Base-by-base conservation (phyloP, 2,329 filamentous ascomycete species). In the Fusarium vanettenii region DNA sequence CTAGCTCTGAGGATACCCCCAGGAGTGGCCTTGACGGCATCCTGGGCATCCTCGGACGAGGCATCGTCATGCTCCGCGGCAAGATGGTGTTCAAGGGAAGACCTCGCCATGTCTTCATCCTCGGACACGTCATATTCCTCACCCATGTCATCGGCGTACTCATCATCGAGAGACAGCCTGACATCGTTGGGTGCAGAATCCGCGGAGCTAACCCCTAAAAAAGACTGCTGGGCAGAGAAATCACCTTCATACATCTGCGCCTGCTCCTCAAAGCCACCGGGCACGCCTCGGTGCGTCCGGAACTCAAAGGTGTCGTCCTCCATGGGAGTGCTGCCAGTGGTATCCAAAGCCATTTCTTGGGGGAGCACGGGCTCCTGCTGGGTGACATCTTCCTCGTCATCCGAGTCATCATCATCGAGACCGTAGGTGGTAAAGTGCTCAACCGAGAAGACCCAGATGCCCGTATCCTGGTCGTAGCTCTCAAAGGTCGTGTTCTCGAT, bases 371-470 rank as follows among this genome's bases (percentile, higher is more conserved):
- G 22, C 27, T 64, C 69, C 7, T 56, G 65, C 56, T 73, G 61
- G 4, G 68, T 43, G 33, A 70, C 39, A n/a, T 79, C 71, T 39
- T 73, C 72, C 77, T 90, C 90, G 9, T 87, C 87, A 56, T 92
- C 88, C 9, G 90, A 91, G 60, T 94, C 92, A 31, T 94, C 94
- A 62, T 92, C 90, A 45, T 94, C 94, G 73, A 98, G 88, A 45
- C 94, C 95, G 80, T 99, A 99, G 1, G 95, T 98, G 1, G 96
- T 98, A 82, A 97, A 99, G 83, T 99, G 97, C 79, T 96, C 92
- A n/a, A 99, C 97, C 11, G 88, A 91, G 85, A 99, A 99, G 16
- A 90, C 90, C 97, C 97, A 99, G 56, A 94, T 89, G 62, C 96
- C 97, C 62, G 92, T 95, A 2, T 94, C 88, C 67, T 88, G 87